Base-by-base conservation (phyloP, 2,329 filamentous ascomycete species). In the Fusarium circinatum region DNA sequence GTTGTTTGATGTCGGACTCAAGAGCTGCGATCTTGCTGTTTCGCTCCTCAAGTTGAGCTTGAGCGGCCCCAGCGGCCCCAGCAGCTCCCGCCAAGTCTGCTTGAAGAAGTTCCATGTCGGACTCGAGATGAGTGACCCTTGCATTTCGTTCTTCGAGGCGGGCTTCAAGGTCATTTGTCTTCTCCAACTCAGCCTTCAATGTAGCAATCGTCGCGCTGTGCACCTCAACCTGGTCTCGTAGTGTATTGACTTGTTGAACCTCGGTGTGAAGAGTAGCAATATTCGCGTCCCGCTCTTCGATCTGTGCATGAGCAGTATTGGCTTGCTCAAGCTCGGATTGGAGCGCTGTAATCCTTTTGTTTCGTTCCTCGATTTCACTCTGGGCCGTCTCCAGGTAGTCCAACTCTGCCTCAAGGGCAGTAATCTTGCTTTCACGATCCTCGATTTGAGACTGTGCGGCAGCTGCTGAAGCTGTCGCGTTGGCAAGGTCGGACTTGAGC, bases 11-110 rank as follows among this genome's bases (percentile, higher is more conserved):
- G 17, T 79, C 73, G 11, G 82, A 75, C 73, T 88, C 85, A 7
- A 88, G 80, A 9, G 82, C 78, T 9, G 82, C 77, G 41, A 88
- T 84, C 73, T 81, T 84, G 49, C 79, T 79, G 65, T 85, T 84
- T 56, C 85, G 83, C 65, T 86, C 83, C 47, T 76, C 65, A 12
- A 78, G 56, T 30, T 78, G 71, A 6, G 64, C 74, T 45, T 76
- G 68, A 44, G 71, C 71, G 32, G 62, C 36, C 3, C 73, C 69
- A 4, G 71, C 72, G 32, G 72, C 68, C 3, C 72, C 72, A 18
- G 72, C 72, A 44, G 72, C 72, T 8, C 72, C 72, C 17, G 58
- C 72, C 58, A 75, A 52, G 57, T 75, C 72, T 63, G 56, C 47
- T 48, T 75, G 72, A 24, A 75, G 61, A 52, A 78, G 70, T 57